These are phyloP conservation scores for grape (Vitis vinifera) DNA, from an alignment of 164 flowering plant species.

Conservation along the genomic window ASM3070453v1 NC_081810.1:7993501-7994000, in stretches of 20 bases:
- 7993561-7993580: conserved; percentile 41
- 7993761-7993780: not conserved
- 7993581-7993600: conserved; percentile 17
- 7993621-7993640: too few relatives aligned
- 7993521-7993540: conserved; percentile 65
- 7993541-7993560: conserved; percentile 59
- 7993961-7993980: conserved; percentile 79
- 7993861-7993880: conserved; percentile 39
- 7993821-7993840: not conserved
- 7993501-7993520: conserved; percentile 55
- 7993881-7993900: conserved; percentile 57
- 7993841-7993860: not conserved
- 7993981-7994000: conserved; percentile 78
- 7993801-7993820: too few relatives aligned
- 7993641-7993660: not conserved
- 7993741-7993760: not conserved
- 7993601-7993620: conserved; percentile 36
- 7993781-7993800: not conserved
- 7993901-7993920: conserved; percentile 64
- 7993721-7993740: not conserved
- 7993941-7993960: conserved; percentile 59
- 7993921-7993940: conserved; percentile 66
- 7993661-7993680: too few relatives aligned
- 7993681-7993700: not conserved
- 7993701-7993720: not conserved